Percentiles rank a stretch among this genome's conserved stretches.
Evolutionary conservation across 192 early-diverging fungal species (phyloP).

Genomic region (Podila verticillata): DNA sequence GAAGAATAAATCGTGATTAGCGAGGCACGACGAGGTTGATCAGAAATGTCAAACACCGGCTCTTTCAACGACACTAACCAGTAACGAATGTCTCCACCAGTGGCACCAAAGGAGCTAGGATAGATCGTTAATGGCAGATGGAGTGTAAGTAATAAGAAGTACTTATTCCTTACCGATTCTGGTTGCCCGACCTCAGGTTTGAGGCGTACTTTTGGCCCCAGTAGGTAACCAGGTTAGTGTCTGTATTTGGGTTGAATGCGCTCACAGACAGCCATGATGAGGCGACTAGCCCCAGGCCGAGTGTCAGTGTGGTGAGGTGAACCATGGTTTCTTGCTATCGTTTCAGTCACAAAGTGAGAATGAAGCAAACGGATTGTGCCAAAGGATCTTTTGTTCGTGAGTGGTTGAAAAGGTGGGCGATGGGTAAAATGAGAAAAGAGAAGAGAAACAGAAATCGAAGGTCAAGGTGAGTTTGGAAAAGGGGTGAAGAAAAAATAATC

Average conservation of each 20-base stretch:
- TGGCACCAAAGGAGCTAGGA: slow-evolving; percentile 63
- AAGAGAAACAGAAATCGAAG: not conserved
- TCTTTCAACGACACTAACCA: slow-evolving; percentile 9
- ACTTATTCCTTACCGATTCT: too few species aligned
- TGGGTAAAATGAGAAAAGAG: not conserved
- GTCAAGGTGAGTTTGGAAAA: not conserved
- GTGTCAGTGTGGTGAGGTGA: not conserved
- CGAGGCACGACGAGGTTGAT: not conserved
- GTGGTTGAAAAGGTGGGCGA: not conserved
- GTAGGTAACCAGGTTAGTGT: slow-evolving; percentile 66
- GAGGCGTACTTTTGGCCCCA: slow-evolving; percentile 58
- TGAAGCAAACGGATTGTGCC: too few species aligned
- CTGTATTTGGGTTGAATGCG: slow-evolving; percentile 59
- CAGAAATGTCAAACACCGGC: not conserved
- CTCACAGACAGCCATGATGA: slow-evolving; percentile 7
- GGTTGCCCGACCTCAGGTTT: too few species aligned
- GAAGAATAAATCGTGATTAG: not conserved
- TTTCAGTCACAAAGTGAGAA: not conserved
- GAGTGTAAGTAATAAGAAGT: not conserved
- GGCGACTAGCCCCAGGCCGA: not conserved
- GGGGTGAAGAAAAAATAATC: not conserved
- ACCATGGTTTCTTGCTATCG: slow-evolving; percentile 1
- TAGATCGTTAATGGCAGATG: not conserved
- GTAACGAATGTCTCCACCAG: slow-evolving; percentile 49
- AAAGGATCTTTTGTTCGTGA: not conserved